Percentiles rank a stretch among this genome's conserved stretches.
These are phyloP conservation scores for Xylaria sp. DNA, from an alignment of 2,329 filamentous ascomycete genomes.

Conservation along the genomic window DNA sequence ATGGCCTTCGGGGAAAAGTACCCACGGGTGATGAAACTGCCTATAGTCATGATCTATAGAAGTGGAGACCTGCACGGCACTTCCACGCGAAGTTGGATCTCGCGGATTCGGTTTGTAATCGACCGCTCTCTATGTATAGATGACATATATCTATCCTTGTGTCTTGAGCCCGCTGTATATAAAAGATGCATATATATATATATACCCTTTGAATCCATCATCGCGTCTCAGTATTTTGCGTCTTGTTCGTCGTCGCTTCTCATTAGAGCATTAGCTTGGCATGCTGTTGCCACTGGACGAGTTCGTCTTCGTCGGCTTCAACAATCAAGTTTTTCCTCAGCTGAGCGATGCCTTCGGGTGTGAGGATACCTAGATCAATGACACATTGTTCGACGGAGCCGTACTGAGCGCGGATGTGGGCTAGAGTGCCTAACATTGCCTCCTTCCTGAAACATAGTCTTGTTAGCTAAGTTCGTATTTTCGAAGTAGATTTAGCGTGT, in stretches of 20 bases:
- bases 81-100: slow-evolving; percentile 9
- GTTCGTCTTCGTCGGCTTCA: slow-evolving; percentile 41
- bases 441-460: slow-evolving; percentile 53
- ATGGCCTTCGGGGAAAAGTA: slow-evolving; percentile 23
- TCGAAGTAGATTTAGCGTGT: background rate
- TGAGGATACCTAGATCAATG: slow-evolving; percentile 66
- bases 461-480: slow-evolving; percentile 32
- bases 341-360: slow-evolving; percentile 62
- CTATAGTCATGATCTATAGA: slow-evolving; percentile 25
- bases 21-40: slow-evolving; percentile 18
- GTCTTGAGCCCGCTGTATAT: slow-evolving; percentile 29
- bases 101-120: slow-evolving; percentile 24
- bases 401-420: slow-evolving; percentile 68
- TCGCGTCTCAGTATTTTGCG: slow-evolving; percentile 9
- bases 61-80: slow-evolving; percentile 8
- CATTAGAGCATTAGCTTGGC: slow-evolving; percentile 39
- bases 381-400: slow-evolving; percentile 74
- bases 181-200: slow-evolving; percentile 38
- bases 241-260: background rate
- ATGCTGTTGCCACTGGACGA: slow-evolving; percentile 47
- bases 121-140: slow-evolving; percentile 39
- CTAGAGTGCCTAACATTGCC: slow-evolving; percentile 61
- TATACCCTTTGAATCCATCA: slow-evolving; percentile 35
- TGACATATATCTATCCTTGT: slow-evolving; percentile 29
- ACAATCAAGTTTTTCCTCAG: slow-evolving; percentile 48